Percentiles rank a stretch among this genome's conserved stretches.
Evolutionary conservation across 176 grass and related monocot genomes (phyloP).

Genomic region (Bothriochloa decipiens): DNA sequence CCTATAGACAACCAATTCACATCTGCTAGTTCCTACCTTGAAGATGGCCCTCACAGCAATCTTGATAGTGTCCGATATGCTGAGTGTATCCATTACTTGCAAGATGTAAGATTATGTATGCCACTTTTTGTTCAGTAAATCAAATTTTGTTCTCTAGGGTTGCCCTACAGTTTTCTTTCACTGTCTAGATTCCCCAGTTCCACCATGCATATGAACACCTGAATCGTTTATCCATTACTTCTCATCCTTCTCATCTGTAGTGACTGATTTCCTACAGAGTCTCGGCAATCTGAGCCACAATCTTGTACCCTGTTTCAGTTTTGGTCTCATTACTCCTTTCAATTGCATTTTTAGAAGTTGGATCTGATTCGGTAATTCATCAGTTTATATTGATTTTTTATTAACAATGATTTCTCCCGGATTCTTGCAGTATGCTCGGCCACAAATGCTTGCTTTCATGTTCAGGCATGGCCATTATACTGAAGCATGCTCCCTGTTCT

Average conservation of each 20-base stretch:
- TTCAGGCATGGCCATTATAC: constrained; percentile 89
- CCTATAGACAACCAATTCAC: constrained; percentile 49
- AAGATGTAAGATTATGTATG: constrained; percentile 73
- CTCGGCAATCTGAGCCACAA: constrained; percentile 17
- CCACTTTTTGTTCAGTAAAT: constrained; percentile 27
- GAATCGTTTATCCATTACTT: constrained; percentile 11
- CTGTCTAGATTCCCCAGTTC: constrained; percentile 13
- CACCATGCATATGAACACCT: neutral
- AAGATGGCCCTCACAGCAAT: constrained; percentile 82
- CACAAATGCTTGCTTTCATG: constrained; percentile 86
- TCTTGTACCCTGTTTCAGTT: constrained; percentile 18
- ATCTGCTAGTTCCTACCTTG: constrained; percentile 57
- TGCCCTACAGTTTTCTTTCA: constrained; percentile 21
- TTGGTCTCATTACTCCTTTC: constrained; percentile 21
- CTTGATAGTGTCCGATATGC: constrained; percentile 79
- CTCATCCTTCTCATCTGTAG: neutral
- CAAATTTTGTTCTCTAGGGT: constrained; percentile 21
- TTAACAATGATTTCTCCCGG: constrained; percentile 32
- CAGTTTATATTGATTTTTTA: constrained; percentile 29
- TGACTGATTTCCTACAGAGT: constrained; percentile 3
- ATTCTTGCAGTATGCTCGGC: constrained; percentile 73
- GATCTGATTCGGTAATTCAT: constrained; percentile 6
- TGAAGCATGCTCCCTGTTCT: constrained; percentile 89
- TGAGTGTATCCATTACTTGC: constrained; percentile 93
- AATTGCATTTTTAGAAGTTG: constrained; percentile 30